These are phyloP conservation scores for Hymenoscyphus linearis DNA, from an alignment of 2,329 filamentous ascomycete genomes.

Conservation along the genomic window DNA sequence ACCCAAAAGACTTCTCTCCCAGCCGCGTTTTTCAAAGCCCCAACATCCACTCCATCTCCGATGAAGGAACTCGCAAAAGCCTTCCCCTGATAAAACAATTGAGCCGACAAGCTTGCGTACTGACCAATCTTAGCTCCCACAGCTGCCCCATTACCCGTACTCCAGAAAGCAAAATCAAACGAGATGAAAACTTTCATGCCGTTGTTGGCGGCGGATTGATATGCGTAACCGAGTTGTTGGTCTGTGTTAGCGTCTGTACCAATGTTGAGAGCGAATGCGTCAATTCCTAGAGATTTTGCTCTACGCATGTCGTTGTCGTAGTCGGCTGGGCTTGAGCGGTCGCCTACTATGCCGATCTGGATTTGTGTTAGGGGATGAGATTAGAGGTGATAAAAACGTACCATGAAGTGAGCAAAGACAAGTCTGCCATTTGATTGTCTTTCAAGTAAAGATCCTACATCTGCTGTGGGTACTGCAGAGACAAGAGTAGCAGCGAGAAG, in stretches of 20 bases:
- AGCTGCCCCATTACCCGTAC: not conserved
- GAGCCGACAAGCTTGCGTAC: slow-evolving; percentile 30
- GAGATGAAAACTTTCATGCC: slow-evolving; percentile 33
- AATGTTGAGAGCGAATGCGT: slow-evolving; percentile 34
- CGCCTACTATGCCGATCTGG: slow-evolving; percentile 21
- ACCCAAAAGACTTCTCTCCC: slow-evolving; percentile 22
- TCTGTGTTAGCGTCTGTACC: slow-evolving; percentile 29
- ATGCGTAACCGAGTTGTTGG: slow-evolving; percentile 29
- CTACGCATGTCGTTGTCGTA: slow-evolving; percentile 19
- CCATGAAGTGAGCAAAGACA: slow-evolving; percentile 23
- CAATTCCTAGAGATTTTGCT: slow-evolving; percentile 31
- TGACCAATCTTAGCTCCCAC: slow-evolving; percentile 28
- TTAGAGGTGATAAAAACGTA: not conserved
- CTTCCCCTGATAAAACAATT: slow-evolving; percentile 32
- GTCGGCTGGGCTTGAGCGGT: slow-evolving; percentile 16
- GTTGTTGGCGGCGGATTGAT: slow-evolving; percentile 23
- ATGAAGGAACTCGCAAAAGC: slow-evolving; percentile 43
- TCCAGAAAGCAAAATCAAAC: slow-evolving; percentile 29
- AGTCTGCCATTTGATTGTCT: slow-evolving; percentile 6
- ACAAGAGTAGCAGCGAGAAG: not conserved
- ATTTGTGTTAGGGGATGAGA: not conserved
- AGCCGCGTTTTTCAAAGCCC: slow-evolving; percentile 34
- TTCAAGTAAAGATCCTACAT: not conserved
- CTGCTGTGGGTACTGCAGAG: not conserved
- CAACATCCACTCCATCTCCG: slow-evolving; percentile 41